Conservation (phyloP, 139 green algal species). For the Tetraselmis striata region DNA sequence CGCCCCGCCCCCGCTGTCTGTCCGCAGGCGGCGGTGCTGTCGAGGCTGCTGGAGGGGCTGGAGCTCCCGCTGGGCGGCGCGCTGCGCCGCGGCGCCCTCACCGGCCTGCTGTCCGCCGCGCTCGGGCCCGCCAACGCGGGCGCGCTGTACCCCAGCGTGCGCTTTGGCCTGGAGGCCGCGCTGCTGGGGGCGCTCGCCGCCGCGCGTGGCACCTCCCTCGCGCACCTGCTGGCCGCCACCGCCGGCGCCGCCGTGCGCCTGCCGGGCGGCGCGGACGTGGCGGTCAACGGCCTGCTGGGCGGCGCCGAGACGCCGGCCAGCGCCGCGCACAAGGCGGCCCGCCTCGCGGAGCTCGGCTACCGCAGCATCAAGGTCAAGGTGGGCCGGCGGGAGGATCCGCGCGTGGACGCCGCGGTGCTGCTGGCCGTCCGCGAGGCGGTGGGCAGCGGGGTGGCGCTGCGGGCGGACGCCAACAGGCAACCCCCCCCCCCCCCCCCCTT, state of each 20-base stretch:
- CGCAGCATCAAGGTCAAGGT: constrained; percentile 87
- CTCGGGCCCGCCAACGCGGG: constrained; percentile 28
- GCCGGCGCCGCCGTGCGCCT: constrained; percentile 34
- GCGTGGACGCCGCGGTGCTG: constrained; percentile 65
- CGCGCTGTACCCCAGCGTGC: constrained; percentile 51
- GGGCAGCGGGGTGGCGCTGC: constrained; percentile 49
- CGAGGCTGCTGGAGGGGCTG: constrained; percentile 21
- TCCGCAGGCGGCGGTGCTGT: constrained; percentile 24
- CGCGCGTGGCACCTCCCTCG: constrained; percentile 11
- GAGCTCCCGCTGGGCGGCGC: not conserved
- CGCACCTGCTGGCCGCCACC: constrained; percentile 19
- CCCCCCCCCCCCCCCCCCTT: too few species aligned
- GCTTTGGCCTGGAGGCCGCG: constrained; percentile 68
- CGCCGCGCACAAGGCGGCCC: constrained; percentile 12
- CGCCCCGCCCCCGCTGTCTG: too few species aligned
- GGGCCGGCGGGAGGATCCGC: constrained; percentile 31
- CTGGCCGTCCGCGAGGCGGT: constrained; percentile 51
- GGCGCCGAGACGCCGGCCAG: constrained; percentile 5
- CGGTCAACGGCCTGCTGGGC: constrained; percentile 41
- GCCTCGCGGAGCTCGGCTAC: constrained; percentile 40
- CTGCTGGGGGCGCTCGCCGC: constrained; percentile 57
- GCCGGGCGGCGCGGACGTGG: constrained; percentile 28
- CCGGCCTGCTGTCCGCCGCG: constrained; percentile 43
- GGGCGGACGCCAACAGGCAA: constrained; percentile 91
- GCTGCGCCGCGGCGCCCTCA: constrained; percentile 33